Evolutionary conservation across 169 alveolate species (phyloP), one percentile per base, ranked within the genome.

Genomic region (Eimeria maxima): DNA sequence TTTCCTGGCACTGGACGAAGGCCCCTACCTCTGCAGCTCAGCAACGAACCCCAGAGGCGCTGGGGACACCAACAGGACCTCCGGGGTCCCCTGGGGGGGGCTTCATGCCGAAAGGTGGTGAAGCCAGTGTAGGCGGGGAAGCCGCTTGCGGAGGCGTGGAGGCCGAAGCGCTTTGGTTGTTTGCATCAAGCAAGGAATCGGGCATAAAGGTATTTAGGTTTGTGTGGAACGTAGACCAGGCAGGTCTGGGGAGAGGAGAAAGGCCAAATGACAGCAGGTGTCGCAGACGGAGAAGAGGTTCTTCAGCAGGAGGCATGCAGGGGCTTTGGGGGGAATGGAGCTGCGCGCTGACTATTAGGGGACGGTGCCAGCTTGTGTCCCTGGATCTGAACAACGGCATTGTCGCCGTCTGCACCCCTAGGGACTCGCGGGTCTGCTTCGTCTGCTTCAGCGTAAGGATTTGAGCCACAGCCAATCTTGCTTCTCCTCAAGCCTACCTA

Each of bases 131-230:
- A 3, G 67, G 44, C 65, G 80, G 11, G 45, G 67, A 13, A 38
- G 13, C 45, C 1, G 14, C 57, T 22, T 67, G 95, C 73, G 86
- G 95, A 67, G 96, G 93, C 55, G 69, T 92, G 5, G 57, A 38
- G 29, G 96, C 96, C 6, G 94, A 55, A 22, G 96, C 96, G 0
- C 93, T 93, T 2, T 93, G 96, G 96, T 87, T 93, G 45, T 93
- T 93, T 63, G 96, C 96, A 27, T 60, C 86, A 65, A 93, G 96
- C 93, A 81, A 93, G 63, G 93, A 63, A 5, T 73, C 88, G 22
- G 93, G 96, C 10, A 38, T 93, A 13, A 63, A 65, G 69, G 74
- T 93, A 27, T 93, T 93, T 33, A 44, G 96, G n/a, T 93, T 60
- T 60, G 60, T 55, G 65, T 93, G 96, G 96, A 47, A 63, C 16